Evolutionary conservation across 2,329 filamentous ascomycete species (phyloP), one percentile per base, ranked within the genome.

Genomic region (Stachybotrys echinatus): DNA sequence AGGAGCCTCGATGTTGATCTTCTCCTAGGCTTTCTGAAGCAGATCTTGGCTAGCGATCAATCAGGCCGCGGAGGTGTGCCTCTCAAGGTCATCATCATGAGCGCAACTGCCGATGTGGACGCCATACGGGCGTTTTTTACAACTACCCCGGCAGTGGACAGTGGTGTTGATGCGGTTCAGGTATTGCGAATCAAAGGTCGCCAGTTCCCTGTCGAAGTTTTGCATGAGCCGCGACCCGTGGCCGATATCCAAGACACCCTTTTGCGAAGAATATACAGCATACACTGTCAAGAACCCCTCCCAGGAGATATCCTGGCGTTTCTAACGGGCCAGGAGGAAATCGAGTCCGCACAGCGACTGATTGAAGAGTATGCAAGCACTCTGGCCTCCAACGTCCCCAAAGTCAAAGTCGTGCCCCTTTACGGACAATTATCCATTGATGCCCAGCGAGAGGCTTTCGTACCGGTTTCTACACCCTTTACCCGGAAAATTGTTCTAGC

Each of bases 301-400:
- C 92, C 94, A 0, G 94, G 95, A 22, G 94, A 97, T 63, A 87
- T 99, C 7, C 74, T 99, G 0, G 91, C 92, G 0, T 99, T 99
- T 61, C 73, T 99, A 12, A 91, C 89, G 0, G 94, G 94, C 0
- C 92, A 96, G 61, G 92, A 97, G 58, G 89, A 92, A 5, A 95
- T 99, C 22, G 91, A 96, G 58, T 79, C 82, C 0, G 77, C 92
- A 0, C 88, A 95, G 61, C 81, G 84, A 48, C 75, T 95, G 1
- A 83, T 96, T 27, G 89, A 92, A 55, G 88, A 95, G 51, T 88
- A 92, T 55, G 85, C 88, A 0, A 73, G 75, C 17, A 85, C 83
- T 0, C 78, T 97, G 60, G 82, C 86, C 8, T 83, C 83, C 12
- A 83, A 86, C n/a, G 72, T 92, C 6, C 91, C 91, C 0, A 88